Evolutionary conservation across 1,139 yeast species (phyloP).

Genomic region (Martiniozyma asiatica): DNA sequence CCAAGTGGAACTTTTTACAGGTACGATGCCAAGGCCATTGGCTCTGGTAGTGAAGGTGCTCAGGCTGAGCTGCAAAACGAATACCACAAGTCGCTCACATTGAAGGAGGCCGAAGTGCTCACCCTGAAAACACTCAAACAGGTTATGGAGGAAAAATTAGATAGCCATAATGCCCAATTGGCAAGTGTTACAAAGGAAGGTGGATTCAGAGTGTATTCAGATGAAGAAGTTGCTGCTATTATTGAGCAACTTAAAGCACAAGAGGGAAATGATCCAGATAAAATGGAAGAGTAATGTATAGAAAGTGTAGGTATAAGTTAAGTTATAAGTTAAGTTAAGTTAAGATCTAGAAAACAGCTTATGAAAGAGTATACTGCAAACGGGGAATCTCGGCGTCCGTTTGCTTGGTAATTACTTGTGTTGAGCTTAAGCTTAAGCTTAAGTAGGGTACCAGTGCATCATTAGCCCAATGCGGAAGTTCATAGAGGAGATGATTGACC

Average conservation of each 20-base stretch:
- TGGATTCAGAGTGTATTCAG: slow-evolving; percentile 81
- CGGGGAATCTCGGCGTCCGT: too few species aligned
- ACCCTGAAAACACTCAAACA: slow-evolving; percentile 87
- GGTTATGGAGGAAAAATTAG: slow-evolving; percentile 98
- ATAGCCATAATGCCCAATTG: slow-evolving; percentile 89
- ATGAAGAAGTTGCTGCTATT: slow-evolving; percentile 72
- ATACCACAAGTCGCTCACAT: slow-evolving; percentile 88
- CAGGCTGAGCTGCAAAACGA: slow-evolving; percentile 96
- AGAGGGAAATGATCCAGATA: slow-evolving; percentile 25
- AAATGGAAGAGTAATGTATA: slow-evolving; percentile 11
- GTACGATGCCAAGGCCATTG: slow-evolving; percentile 97
- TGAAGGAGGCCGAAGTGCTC: slow-evolving; percentile 85
- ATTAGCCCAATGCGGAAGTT: too few species aligned
- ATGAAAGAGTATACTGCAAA: too few species aligned
- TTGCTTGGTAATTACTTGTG: too few species aligned
- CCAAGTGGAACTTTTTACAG: slow-evolving; percentile 97
- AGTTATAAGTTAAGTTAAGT: too few species aligned
- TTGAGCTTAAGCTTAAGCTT: too few species aligned
- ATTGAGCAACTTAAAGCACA: slow-evolving; percentile 67
- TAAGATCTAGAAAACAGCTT: too few species aligned
- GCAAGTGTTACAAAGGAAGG: slow-evolving; percentile 81
- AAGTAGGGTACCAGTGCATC: too few species aligned
- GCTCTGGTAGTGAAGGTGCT: slow-evolving; percentile 98
- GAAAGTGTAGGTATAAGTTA: too few species aligned
- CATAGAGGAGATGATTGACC: too few species aligned